Conservation (phyloP, 2,329 filamentous ascomycete genomes). For the Aspergillus transmontanensis region DNA sequence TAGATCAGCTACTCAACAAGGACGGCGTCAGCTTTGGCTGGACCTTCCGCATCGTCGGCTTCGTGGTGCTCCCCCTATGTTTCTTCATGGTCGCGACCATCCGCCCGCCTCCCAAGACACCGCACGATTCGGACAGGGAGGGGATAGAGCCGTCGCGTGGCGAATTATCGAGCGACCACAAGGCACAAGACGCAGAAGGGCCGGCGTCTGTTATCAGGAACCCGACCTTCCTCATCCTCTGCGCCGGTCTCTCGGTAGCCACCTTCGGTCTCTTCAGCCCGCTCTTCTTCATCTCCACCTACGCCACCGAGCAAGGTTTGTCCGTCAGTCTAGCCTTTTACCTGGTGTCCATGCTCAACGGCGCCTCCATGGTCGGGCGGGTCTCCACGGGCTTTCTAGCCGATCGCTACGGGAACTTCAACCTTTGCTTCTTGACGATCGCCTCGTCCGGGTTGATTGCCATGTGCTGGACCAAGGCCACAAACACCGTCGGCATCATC, state of each 20-base stretch:
- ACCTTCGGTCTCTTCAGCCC: background rate
- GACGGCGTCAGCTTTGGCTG: constrained; percentile 33
- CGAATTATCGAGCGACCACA: background rate
- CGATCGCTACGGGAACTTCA: constrained; percentile 3
- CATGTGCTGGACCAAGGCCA: constrained; percentile 1
- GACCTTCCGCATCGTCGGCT: constrained; percentile 44
- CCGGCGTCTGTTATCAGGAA: background rate
- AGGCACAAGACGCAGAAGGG: background rate
- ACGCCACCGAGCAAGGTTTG: background rate
- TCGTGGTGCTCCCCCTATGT: constrained; percentile 42
- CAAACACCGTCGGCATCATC: background rate
- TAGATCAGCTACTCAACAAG: constrained; percentile 32
- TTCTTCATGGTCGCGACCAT: background rate
- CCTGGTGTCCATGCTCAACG: constrained; percentile 2
- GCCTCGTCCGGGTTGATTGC: background rate
- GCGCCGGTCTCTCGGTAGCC: background rate
- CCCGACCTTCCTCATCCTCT: background rate
- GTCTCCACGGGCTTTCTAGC: background rate
- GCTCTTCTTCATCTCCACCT: background rate
- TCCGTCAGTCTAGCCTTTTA: constrained; percentile 2
- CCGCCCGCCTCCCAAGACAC: background rate
- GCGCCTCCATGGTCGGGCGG: background rate
- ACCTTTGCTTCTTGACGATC: background rate
- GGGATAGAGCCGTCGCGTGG: background rate
- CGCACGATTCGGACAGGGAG: background rate